Conservation (phyloP, 169 alveolate species). For the Plasmodium vinckei region DNA sequence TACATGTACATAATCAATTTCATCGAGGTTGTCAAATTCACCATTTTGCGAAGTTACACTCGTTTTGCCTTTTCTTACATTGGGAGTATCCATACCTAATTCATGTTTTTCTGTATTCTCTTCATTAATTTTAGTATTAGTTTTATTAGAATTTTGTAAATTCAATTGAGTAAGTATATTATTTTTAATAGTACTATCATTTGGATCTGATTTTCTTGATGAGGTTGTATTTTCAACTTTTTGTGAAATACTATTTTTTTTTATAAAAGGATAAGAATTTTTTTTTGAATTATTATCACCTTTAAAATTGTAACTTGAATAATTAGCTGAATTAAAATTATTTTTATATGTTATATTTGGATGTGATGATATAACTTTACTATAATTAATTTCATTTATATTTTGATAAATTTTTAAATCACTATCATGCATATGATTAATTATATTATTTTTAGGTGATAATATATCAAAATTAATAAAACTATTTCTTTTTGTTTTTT, state of each 20-base stretch:
- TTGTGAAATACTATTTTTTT: not conserved
- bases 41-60: not conserved
- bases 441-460: conserved; percentile 50
- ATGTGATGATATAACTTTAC: conserved; percentile 30
- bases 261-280: not conserved
- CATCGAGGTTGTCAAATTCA: not conserved
- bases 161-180: not conserved
- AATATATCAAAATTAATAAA: conserved; percentile 32
- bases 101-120: not conserved
- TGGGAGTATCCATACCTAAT: not conserved
- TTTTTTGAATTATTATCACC: conserved; percentile 30
- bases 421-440: conserved; percentile 74
- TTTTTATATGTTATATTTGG: conserved; percentile 68
- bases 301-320: conserved; percentile 17
- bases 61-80: not conserved
- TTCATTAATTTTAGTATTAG: not conserved
- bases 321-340: conserved; percentile 41
- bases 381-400: conserved; percentile 65
- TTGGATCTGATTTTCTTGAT: not conserved
- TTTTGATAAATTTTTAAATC: conserved; percentile 72
- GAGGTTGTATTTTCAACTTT: not conserved
- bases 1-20: not conserved
- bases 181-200: not conserved
- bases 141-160: not conserved
- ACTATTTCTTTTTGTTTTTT: conserved; percentile 27